Conservation (phyloP, 768 basidiomycete species). For the Sarcomyxa edulis region DNA sequence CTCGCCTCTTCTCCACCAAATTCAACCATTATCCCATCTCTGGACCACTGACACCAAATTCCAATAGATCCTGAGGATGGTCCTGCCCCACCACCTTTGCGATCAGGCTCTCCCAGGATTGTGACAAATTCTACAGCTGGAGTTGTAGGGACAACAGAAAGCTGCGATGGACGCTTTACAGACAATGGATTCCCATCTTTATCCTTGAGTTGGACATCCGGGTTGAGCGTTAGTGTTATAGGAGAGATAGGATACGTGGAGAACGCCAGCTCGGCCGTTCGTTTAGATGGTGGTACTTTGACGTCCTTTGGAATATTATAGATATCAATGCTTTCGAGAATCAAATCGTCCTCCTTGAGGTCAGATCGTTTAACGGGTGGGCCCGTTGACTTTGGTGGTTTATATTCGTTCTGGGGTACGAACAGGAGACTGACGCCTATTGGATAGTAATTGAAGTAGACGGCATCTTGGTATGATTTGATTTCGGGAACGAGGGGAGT, state of each 20-base stretch:
- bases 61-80: slow-evolving; percentile 81
- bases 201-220: slow-evolving; percentile 23
- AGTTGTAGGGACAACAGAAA: slow-evolving; percentile 43
- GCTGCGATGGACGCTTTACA: slow-evolving; percentile 25
- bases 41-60: slow-evolving; percentile 92
- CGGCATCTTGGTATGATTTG: slow-evolving; percentile 75
- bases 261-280: slow-evolving; percentile 48
- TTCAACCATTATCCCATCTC: slow-evolving; percentile 79
- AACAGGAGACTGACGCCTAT: slow-evolving; percentile 84
- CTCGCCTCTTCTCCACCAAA: slow-evolving; percentile 75
- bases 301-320: slow-evolving; percentile 55
- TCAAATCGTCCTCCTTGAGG: slow-evolving; percentile 44
- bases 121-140: slow-evolving; percentile 77
- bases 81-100: slow-evolving; percentile 88
- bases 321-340: slow-evolving; percentile 73
- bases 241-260: slow-evolving; percentile 54
- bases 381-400: slow-evolving; percentile 32
- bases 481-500: slow-evolving; percentile 45
- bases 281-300: slow-evolving; percentile 26
- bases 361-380: slow-evolving; percentile 38
- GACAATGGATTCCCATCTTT: slow-evolving; percentile 27
- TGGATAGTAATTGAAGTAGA: slow-evolving; percentile 80
- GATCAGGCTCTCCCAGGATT: slow-evolving; percentile 76
- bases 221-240: slow-evolving; percentile 36
- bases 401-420: slow-evolving; percentile 59